Evolutionary conservation across 2,329 filamentous ascomycete genomes (phyloP), one percentile per base, ranked within the genome.

Genomic region (Aspergillus aculeatus): DNA sequence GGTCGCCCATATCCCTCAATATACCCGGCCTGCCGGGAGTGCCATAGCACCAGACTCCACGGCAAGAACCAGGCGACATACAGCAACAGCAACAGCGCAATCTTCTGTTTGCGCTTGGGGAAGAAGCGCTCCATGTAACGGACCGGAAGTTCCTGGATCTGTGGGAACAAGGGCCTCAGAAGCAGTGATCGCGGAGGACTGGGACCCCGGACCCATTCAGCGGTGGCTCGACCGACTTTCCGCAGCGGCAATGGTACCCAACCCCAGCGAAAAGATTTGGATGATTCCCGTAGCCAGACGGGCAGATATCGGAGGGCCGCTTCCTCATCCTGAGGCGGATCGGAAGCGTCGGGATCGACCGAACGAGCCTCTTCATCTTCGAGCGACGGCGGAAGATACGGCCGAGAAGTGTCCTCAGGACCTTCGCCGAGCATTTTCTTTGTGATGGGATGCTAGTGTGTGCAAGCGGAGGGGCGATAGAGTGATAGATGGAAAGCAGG

Each of bases 1-100:
- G 80, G 78, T 60, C 69, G 72, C 9, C 80, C 80, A 64, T 79
- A 82, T 16, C 79, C 80, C 64, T 81, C 74, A 57, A 82, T 81
- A 62, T 78, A 75, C 6, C 78, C 80, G 1, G 78, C 75, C 19
- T 78, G 77, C 21, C 77, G 73, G 31, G 80, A 80, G 58, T 80
- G 74, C 29, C 77, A 66, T 47, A 82, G 66, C 49, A 82, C 71
- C 24, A 80, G 62, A 4, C 75, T 75, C 76, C 80, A 82, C 9
- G 78, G 75, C 54, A 81, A 58, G 50, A 82, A 79, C 80, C 80
- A 82, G 32, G 69, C 67, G 14, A 75, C 67, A 66, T 82, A 82
- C 14, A 81, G 68, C 23, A 76, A 65, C 12, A 77, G 58, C 50
- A 82, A 66, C 38, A 82, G 65, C 16, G 65, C 68, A 35, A 79